Evolutionary conservation across 495 filamentous ascomycete species (phyloP).

Genomic region (Physcia stellaris): DNA sequence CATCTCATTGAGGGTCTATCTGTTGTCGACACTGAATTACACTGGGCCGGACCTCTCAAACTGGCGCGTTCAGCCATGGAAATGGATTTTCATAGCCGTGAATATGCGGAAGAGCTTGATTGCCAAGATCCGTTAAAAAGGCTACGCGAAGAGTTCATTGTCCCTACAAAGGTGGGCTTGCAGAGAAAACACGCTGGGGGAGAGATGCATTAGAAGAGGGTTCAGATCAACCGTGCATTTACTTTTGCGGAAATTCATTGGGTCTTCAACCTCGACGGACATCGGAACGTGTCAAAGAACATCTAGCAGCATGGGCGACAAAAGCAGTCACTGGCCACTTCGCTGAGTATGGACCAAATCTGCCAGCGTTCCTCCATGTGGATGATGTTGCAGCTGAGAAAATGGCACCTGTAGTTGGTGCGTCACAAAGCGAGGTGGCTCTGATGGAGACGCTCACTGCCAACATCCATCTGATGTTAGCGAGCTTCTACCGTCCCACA

Average conservation of each 20-base stretch:
- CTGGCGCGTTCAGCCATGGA: no score
- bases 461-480: slow-evolving; percentile 84
- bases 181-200: slow-evolving; percentile 46
- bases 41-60: no score
- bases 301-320: slow-evolving; percentile 76
- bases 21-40: no score
- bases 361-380: slow-evolving; percentile 70
- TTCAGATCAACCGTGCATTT: slow-evolving; percentile 59
- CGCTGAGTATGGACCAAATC: slow-evolving; percentile 56
- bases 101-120: slow-evolving; percentile 56
- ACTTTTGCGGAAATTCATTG: slow-evolving; percentile 94
- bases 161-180: slow-evolving; percentile 68
- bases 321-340: slow-evolving; percentile 95
- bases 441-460: slow-evolving; percentile 89
- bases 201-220: no score
- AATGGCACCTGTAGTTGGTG: slow-evolving; percentile 81
- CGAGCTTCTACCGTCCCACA: slow-evolving; percentile 76
- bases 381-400: slow-evolving; percentile 57
- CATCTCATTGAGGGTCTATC: no score
- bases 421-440: slow-evolving; percentile 63
- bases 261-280: slow-evolving; percentile 75
- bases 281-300: slow-evolving; percentile 53
- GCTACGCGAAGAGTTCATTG: slow-evolving; percentile 66
- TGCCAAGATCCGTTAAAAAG: slow-evolving; percentile 49
- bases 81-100: neutral